Conservation (phyloP, 2,329 filamentous ascomycete species). For the Ophiostoma sp. region DNA sequence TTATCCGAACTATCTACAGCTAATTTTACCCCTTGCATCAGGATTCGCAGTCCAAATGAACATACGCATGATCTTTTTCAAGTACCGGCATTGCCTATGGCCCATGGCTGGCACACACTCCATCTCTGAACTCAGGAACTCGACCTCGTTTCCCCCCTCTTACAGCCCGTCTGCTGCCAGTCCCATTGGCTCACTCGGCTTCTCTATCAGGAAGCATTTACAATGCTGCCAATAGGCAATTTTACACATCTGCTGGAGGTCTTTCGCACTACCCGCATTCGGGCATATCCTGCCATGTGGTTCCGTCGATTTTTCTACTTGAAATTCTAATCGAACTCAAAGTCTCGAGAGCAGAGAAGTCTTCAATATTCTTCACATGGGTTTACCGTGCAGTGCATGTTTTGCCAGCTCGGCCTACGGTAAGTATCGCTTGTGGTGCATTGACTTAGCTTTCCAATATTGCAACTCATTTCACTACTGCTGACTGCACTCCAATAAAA, state of each 20-base stretch:
- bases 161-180: neutral
- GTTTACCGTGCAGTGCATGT: neutral
- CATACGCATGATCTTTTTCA: neutral
- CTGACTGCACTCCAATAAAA: conserved; percentile 14
- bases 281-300: conserved; percentile 5
- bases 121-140: neutral
- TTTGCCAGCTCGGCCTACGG: neutral
- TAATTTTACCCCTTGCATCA: neutral
- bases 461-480: conserved; percentile 13
- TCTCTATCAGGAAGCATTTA: neutral
- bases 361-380: neutral
- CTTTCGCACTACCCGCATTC: neutral
- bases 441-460: neutral
- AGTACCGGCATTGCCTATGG: neutral
- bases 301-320: conserved; percentile 4
- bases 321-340: neutral
- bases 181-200: neutral
- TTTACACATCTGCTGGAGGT: neutral
- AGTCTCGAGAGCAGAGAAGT: neutral
- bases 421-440: neutral
- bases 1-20: neutral
- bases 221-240: neutral
- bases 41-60: neutral
- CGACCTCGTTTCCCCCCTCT: neutral
- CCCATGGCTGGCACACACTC: neutral